Conservation (phyloP, 768 basidiomycete genomes). For the Termitomyces bulborhizus region DNA sequence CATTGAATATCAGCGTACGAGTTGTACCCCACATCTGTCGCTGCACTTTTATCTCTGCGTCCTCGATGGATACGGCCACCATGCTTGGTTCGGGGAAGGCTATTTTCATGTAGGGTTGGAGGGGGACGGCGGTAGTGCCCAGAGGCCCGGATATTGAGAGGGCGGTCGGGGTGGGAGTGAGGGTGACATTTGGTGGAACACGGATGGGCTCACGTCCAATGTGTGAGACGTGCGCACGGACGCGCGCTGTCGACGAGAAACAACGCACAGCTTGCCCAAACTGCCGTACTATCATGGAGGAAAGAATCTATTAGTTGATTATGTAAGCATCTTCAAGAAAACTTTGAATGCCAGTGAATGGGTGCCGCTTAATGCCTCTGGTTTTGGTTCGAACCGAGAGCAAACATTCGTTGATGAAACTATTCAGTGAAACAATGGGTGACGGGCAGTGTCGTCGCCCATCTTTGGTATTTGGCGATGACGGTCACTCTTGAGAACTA, state of each 20-base stretch:
- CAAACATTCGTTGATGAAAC: too few species aligned
- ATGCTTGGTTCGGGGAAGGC: conserved; percentile 31
- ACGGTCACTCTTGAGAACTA: conserved; percentile 1
- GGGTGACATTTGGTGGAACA: conserved; percentile 35
- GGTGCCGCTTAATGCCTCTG: too few species aligned
- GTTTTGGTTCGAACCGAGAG: too few species aligned
- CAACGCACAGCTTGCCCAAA: conserved; percentile 27
- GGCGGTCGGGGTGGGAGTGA: conserved; percentile 31
- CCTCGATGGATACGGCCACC: conserved; percentile 50
- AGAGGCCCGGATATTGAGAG: conserved; percentile 41
- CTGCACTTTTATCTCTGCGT: conserved; percentile 68
- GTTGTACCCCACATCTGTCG: conserved; percentile 95
- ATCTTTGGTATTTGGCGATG: too few species aligned
- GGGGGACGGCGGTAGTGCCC: conserved; percentile 39
- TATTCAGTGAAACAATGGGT: too few species aligned
- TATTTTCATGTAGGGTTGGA: conserved; percentile 41
- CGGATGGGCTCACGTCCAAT: conserved; percentile 56
- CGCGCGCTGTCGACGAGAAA: conserved; percentile 45
- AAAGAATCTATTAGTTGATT: neutral
- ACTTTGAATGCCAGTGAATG: neutral
- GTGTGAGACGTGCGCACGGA: conserved; percentile 56
- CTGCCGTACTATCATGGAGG: conserved; percentile 28
- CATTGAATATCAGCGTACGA: conserved; percentile 84
- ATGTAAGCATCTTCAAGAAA: conserved; percentile 1
- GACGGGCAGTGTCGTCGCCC: too few species aligned